phyloP scores from a whole-genome alignment of 768 basidiomycete species.

The Sporobolomyces pararoseus region DNA sequence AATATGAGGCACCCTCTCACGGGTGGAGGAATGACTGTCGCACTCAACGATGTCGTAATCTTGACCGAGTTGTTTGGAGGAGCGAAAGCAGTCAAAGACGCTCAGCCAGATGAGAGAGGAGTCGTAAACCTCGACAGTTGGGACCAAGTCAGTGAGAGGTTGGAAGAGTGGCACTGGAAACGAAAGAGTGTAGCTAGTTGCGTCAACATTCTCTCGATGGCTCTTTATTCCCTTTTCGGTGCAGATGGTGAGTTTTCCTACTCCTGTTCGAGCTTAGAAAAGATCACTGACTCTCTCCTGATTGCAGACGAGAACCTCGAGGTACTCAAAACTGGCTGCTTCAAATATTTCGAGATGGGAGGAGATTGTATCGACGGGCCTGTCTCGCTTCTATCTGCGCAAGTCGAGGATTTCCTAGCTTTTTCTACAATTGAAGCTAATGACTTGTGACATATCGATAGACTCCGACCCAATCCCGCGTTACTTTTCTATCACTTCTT shows the following conservation, averaged over 20 bases:
- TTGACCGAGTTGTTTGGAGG: conserved; percentile 61
- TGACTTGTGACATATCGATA: conserved; percentile 46
- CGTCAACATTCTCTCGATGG: conserved; percentile 87
- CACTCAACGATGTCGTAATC: conserved; percentile 76
- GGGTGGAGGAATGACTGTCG: conserved; percentile 95
- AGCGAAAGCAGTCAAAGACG: conserved; percentile 22
- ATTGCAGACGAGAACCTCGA: conserved; percentile 52
- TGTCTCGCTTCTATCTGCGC: conserved; percentile 85
- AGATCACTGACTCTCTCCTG: not conserved
- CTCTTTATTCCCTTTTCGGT: conserved; percentile 88
- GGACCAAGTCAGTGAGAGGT: conserved; percentile 50
- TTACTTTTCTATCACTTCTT: conserved; percentile 90
- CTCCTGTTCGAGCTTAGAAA: too few species aligned
- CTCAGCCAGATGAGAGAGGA: conserved; percentile 30
- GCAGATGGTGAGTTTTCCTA: conserved; percentile 68
- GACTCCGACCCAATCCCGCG: conserved; percentile 72
- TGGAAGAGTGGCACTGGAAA: conserved; percentile 77
- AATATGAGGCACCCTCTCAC: conserved; percentile 99
- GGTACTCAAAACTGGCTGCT: conserved; percentile 66
- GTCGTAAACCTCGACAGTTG: conserved; percentile 50
- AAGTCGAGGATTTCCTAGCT: conserved; percentile 55
- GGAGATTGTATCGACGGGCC: conserved; percentile 84
- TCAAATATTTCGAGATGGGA: conserved; percentile 93
- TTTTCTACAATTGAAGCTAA: not conserved
- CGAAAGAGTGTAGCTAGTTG: conserved; percentile 78